These are phyloP conservation scores for Datisca glomerata DNA, from an alignment of 306 rosid genomes.

Conservation along the genomic window DNA sequence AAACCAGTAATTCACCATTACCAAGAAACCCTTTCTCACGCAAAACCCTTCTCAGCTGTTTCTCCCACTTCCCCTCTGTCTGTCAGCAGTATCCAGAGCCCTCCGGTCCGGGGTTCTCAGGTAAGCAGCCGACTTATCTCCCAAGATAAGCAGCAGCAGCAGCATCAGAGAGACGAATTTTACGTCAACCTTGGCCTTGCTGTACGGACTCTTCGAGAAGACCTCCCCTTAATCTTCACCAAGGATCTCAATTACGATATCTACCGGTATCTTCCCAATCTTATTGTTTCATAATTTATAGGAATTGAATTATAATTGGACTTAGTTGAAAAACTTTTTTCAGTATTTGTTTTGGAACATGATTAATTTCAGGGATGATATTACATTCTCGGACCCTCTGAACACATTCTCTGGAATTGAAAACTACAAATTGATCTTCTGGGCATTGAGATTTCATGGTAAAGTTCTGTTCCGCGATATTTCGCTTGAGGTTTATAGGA, in stretches of 20 bases:
- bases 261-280: slow-evolving; percentile 47
- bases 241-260: slow-evolving; percentile 84
- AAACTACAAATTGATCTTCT: slow-evolving; percentile 76
- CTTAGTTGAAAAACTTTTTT: no score
- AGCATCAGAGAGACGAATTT: slow-evolving; percentile 55
- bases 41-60: slow-evolving; percentile 25
- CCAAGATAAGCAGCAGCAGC: slow-evolving; percentile 36
- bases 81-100: slow-evolving; percentile 27
- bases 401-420: slow-evolving; percentile 83
- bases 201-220: slow-evolving; percentile 85
- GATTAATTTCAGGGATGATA: slow-evolving; percentile 84
- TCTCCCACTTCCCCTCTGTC: slow-evolving; percentile 18
- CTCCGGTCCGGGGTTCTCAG: slow-evolving; percentile 38
- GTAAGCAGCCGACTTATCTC: slow-evolving; percentile 30
- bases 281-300: slow-evolving; percentile 3
- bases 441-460: slow-evolving; percentile 92
- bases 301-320: not conserved
- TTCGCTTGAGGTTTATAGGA: slow-evolving; percentile 59
- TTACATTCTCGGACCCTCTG: slow-evolving; percentile 68
- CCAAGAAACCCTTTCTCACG: slow-evolving; percentile 20
- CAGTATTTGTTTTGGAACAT: no score
- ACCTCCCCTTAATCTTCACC: slow-evolving; percentile 59
- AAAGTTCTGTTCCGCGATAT: slow-evolving; percentile 70
- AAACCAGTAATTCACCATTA: slow-evolving; percentile 36
- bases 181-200: slow-evolving; percentile 84